These are phyloP conservation scores for Hyphopichia khmerensis DNA, from an alignment of 1,139 yeast species.

Conservation along the genomic window DNA sequence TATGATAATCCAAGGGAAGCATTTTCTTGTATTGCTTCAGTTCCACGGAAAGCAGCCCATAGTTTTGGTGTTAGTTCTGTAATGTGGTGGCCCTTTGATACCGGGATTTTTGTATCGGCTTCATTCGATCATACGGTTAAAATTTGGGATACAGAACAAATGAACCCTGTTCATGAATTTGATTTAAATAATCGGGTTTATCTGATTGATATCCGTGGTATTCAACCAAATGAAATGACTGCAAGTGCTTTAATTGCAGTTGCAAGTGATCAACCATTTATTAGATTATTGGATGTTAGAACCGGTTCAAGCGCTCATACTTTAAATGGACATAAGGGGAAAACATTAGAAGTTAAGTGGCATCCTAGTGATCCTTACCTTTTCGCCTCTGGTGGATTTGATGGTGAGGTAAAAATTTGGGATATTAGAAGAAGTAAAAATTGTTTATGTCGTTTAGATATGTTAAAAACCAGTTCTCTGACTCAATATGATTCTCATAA, in stretches of 20 bases:
- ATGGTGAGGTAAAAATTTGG: slow-evolving; percentile 71
- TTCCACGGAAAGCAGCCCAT: slow-evolving; percentile 62
- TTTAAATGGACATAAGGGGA: slow-evolving; percentile 62
- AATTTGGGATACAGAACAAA: slow-evolving; percentile 75
- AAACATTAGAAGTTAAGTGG: slow-evolving; percentile 70
- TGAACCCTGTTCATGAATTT: slow-evolving; percentile 65
- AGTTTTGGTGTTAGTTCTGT: slow-evolving; percentile 70
- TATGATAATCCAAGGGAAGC: slow-evolving; percentile 28
- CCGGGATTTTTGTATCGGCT: slow-evolving; percentile 80
- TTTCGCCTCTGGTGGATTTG: slow-evolving; percentile 74
- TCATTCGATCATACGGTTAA: slow-evolving; percentile 79
- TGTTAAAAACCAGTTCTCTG: slow-evolving; percentile 33
- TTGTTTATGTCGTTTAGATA: slow-evolving; percentile 62
- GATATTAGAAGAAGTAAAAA: slow-evolving; percentile 70
- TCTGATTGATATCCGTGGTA: slow-evolving; percentile 48
- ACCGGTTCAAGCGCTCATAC: slow-evolving; percentile 72
- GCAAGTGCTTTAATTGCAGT: slow-evolving; percentile 62
- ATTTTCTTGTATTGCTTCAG: slow-evolving; percentile 30
- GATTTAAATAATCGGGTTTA: slow-evolving; percentile 52
- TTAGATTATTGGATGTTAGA: slow-evolving; percentile 70
- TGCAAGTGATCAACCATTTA: slow-evolving; percentile 69
- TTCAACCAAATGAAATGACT: slow-evolving; percentile 19
- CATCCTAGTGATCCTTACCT: slow-evolving; percentile 64
- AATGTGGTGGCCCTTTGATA: slow-evolving; percentile 88
- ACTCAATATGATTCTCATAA: slow-evolving; percentile 16